phyloP scores from a whole-genome alignment of 2,329 filamentous ascomycete species.

The Sarocladium brachiariae region DNA sequence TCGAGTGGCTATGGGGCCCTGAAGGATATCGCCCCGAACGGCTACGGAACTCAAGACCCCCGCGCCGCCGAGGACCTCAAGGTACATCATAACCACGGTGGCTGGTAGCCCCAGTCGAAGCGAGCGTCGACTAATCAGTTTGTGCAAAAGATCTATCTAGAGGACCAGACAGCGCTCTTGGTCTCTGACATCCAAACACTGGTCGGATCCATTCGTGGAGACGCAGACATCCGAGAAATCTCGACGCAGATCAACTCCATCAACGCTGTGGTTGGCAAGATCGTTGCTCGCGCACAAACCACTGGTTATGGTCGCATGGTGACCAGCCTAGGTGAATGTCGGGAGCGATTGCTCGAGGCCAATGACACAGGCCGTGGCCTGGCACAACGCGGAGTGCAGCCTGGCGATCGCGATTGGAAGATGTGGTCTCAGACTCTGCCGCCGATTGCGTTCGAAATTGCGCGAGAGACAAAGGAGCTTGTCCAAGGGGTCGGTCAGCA shows the following conservation, averaged over 20 bases:
- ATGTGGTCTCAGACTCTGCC: slow-evolving; percentile 66
- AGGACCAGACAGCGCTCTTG: slow-evolving; percentile 73
- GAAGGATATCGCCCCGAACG: slow-evolving; percentile 30
- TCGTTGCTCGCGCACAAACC: slow-evolving; percentile 58
- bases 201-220: slow-evolving; percentile 62
- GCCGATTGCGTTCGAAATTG: slow-evolving; percentile 81
- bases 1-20: slow-evolving; percentile 28
- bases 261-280: slow-evolving; percentile 61
- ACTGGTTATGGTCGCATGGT: slow-evolving; percentile 46
- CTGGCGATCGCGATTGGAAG: slow-evolving; percentile 50
- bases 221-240: slow-evolving; percentile 57
- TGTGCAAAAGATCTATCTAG: slow-evolving; percentile 58
- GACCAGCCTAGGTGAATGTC: slow-evolving; percentile 53
- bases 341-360: slow-evolving; percentile 58
- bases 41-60: slow-evolving; percentile 30
- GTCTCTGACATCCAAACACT: slow-evolving; percentile 78
- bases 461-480: slow-evolving; percentile 72
- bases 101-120: slow-evolving; percentile 4
- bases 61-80: slow-evolving; percentile 44
- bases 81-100: slow-evolving; percentile 20
- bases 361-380: slow-evolving; percentile 55
- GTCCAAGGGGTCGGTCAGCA: slow-evolving; percentile 36
- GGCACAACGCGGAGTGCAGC: slow-evolving; percentile 38
- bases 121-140: slow-evolving; percentile 8
- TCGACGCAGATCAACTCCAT: slow-evolving; percentile 66